A percentile compares a stretch with the other conserved stretches of the same genome.
Evolutionary conservation across 331 rosid genomes (phyloP).

Genomic region (Cucumis variabilis): DNA sequence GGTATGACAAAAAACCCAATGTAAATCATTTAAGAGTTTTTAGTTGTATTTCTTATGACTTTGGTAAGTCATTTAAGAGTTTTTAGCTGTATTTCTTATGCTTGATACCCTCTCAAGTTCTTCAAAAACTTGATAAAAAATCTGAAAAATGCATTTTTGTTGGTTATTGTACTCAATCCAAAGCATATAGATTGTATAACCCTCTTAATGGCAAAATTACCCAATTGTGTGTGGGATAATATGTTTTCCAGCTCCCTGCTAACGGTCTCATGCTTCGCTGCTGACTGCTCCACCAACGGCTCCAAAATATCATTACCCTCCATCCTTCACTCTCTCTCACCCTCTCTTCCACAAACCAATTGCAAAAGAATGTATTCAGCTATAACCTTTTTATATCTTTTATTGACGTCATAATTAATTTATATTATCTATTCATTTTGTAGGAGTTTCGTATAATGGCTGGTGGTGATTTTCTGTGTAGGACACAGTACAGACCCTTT

Average conservation of each 20-base stretch:
- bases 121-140: too few species aligned
- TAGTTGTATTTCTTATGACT: too few species aligned
- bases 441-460: not conserved
- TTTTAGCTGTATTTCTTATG: too few species aligned
- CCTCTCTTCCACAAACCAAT: not conserved
- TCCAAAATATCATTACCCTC: not conserved
- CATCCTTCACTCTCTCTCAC: not conserved
- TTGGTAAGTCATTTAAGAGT: too few species aligned
- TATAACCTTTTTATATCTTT: not conserved
- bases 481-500: not conserved
- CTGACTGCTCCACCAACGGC: not conserved
- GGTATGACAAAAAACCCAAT: too few species aligned
- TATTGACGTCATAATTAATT: not conserved
- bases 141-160: too few species aligned
- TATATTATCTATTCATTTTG: not conserved
- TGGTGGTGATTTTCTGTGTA: not conserved
- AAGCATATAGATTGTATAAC: too few species aligned
- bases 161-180: too few species aligned
- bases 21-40: too few species aligned
- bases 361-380: not conserved
- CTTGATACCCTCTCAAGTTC: too few species aligned
- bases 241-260: constrained; percentile 46
- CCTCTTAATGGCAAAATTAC: too few species aligned
- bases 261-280: not conserved
- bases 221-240: constrained; percentile 43